Conservation (phyloP, 108 stramenopile genomes). For the Schizochytrium sp. region DNA sequence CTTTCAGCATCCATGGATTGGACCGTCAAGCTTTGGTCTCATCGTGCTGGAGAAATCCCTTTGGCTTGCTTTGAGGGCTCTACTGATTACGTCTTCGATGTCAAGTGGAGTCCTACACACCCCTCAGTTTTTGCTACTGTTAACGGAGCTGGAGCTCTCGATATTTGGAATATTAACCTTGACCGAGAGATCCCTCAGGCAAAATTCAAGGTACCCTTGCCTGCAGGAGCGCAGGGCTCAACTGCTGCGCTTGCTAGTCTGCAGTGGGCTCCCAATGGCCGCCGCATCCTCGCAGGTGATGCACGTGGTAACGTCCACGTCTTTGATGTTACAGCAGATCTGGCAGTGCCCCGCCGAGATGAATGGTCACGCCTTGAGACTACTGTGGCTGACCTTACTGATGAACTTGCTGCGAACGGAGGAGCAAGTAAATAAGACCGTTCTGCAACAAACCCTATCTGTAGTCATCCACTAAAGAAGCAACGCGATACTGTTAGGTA, state of each 20-base stretch:
- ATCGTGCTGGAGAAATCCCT: background rate
- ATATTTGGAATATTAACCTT: constrained; percentile 63
- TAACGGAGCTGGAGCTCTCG: constrained; percentile 47
- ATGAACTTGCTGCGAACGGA: background rate
- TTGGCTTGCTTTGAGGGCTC: constrained; percentile 16
- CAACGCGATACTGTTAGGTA: background rate
- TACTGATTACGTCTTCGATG: constrained; percentile 65
- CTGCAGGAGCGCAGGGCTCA: background rate
- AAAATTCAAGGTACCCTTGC: background rate
- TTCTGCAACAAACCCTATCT: background rate
- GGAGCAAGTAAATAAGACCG: background rate
- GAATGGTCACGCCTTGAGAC: constrained; percentile 53
- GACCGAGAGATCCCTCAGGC: background rate
- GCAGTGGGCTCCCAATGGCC: constrained; percentile 38
- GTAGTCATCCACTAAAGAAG: background rate
- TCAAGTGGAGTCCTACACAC: constrained; percentile 66
- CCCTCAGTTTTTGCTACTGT: constrained; percentile 65
- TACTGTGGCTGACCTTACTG: constrained; percentile 21
- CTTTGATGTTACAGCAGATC: constrained; percentile 49
- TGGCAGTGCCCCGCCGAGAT: constrained; percentile 38
- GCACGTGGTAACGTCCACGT: constrained; percentile 58
- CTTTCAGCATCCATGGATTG: constrained; percentile 67
- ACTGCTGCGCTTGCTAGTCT: background rate
- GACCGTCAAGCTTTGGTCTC: constrained; percentile 69
- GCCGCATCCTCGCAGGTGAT: constrained; percentile 46